Evolutionary conservation across 495 filamentous ascomycete genomes (phyloP).

Genomic region (Neurospora sp.): DNA sequence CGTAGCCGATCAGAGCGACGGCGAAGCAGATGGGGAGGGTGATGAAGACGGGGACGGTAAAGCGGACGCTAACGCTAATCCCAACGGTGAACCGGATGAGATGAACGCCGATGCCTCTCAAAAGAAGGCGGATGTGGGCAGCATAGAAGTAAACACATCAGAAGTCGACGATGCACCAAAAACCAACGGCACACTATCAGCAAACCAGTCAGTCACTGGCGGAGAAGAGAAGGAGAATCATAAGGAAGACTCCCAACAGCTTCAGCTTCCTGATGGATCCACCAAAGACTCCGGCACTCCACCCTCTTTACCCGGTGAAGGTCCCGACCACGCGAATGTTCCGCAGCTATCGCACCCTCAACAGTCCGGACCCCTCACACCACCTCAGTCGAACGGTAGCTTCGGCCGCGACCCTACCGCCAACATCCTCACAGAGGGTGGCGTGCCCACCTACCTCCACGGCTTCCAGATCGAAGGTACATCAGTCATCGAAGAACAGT

Average conservation of each 20-base stretch:
- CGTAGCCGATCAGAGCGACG: constrained; percentile 24
- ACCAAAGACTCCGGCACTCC: constrained; percentile 28
- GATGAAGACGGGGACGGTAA: constrained; percentile 9
- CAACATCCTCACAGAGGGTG: constrained; percentile 56
- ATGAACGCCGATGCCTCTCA: constrained; percentile 11
- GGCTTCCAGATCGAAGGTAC: constrained; percentile 72
- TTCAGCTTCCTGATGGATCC: neutral
- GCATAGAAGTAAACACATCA: constrained; percentile 35
- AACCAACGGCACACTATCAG: constrained; percentile 25
- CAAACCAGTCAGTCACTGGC: constrained; percentile 10
- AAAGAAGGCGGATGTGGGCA: constrained; percentile 16
- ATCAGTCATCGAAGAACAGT: constrained; percentile 42
- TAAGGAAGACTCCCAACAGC: constrained; percentile 19
- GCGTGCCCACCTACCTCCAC: constrained; percentile 81
- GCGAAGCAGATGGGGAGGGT: constrained; percentile 11
- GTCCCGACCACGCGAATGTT: constrained; percentile 2
- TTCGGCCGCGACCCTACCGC: constrained; percentile 22
- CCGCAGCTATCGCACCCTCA: constrained; percentile 19
- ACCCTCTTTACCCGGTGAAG: constrained; percentile 26
- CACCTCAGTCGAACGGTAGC: constrained; percentile 41
- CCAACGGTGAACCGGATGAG: constrained; percentile 1
- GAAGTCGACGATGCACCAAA: constrained; percentile 18
- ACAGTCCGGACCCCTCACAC: constrained; percentile 30
- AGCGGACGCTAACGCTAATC: constrained; percentile 1
- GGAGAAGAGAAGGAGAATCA: constrained; percentile 1